These are phyloP conservation scores for Platanus orientalis DNA, from an alignment of 164 flowering plant species.

Conservation along the genomic window DNA sequence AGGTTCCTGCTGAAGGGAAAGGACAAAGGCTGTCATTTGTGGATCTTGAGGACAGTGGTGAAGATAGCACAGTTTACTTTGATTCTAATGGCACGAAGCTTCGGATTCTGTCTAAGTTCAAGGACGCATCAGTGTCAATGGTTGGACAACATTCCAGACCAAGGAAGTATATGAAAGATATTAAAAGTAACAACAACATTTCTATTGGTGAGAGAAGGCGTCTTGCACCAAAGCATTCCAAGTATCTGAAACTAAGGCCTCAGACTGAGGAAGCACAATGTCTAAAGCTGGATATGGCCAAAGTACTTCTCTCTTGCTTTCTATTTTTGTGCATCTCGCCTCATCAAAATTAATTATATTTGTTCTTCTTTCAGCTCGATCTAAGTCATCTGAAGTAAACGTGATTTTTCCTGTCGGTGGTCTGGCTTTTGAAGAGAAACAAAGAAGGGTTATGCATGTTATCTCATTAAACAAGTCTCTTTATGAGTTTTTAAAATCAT, in stretches of 20 bases:
- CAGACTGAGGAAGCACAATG: constrained; percentile 29
- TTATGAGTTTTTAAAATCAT: neutral
- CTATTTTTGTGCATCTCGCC: neutral
- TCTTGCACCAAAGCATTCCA: constrained; percentile 29
- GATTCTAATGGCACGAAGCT: constrained; percentile 80
- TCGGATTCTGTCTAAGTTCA: constrained; percentile 63
- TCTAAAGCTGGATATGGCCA: constrained; percentile 19
- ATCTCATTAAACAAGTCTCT: no score
- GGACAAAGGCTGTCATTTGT: constrained; percentile 24
- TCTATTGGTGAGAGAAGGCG: constrained; percentile 33
- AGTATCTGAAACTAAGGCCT: constrained; percentile 31
- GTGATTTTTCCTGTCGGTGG: neutral
- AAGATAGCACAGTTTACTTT: constrained; percentile 62
- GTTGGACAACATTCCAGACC: constrained; percentile 24
- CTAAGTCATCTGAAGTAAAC: neutral
- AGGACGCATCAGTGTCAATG: constrained; percentile 25
- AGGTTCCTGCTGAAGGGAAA: constrained; percentile 30
- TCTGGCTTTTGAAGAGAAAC: neutral
- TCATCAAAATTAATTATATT: neutral
- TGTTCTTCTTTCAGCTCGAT: neutral
- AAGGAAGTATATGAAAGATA: constrained; percentile 28
- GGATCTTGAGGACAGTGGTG: constrained; percentile 27
- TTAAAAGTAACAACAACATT: constrained; percentile 31
- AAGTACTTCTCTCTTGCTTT: constrained; percentile 36
- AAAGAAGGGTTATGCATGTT: no score